A percentile compares a stretch with the other conserved stretches of the same genome.
These are phyloP conservation scores for Debaryomyces castellii DNA, from an alignment of 805 yeast genomes.

Conservation along the genomic window DNA sequence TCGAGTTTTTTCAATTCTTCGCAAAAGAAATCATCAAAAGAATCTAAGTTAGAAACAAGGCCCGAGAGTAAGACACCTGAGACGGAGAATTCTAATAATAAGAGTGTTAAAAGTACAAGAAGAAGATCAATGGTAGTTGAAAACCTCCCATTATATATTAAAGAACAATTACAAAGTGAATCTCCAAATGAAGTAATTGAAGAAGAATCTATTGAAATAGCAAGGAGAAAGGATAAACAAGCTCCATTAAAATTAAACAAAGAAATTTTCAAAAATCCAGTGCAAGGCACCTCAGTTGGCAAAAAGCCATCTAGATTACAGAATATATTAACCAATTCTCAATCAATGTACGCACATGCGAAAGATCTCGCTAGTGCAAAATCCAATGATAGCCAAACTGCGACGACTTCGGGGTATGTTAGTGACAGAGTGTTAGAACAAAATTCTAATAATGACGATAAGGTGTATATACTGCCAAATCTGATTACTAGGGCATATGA, in stretches of 20 bases:
- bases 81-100: background rate
- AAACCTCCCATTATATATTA: constrained; percentile 34
- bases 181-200: background rate
- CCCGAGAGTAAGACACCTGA: background rate
- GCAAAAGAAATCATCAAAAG: background rate
- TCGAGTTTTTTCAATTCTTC: constrained; percentile 6
- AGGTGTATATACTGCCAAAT: constrained; percentile 42
- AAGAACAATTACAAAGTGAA: constrained; percentile 16
- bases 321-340: constrained; percentile 35
- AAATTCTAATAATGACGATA: constrained; percentile 24
- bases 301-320: constrained; percentile 22
- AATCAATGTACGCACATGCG: constrained; percentile 30
- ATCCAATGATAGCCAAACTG: constrained; percentile 3
- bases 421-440: constrained; percentile 6
- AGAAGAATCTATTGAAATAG: background rate
- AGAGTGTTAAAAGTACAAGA: constrained; percentile 9
- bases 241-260: background rate
- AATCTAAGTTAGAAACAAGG: background rate
- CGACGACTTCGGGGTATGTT: constrained; percentile 9
- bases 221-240: background rate
- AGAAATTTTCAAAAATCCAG: background rate
- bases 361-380: constrained; percentile 15
- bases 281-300: background rate
- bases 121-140: constrained; percentile 37
- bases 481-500: constrained; percentile 33